A percentile compares a stretch with the other conserved stretches of the same genome.
Conservation (phyloP, 192 early-diverging fungal genomes). For the Backusella morwellensis region DNA sequence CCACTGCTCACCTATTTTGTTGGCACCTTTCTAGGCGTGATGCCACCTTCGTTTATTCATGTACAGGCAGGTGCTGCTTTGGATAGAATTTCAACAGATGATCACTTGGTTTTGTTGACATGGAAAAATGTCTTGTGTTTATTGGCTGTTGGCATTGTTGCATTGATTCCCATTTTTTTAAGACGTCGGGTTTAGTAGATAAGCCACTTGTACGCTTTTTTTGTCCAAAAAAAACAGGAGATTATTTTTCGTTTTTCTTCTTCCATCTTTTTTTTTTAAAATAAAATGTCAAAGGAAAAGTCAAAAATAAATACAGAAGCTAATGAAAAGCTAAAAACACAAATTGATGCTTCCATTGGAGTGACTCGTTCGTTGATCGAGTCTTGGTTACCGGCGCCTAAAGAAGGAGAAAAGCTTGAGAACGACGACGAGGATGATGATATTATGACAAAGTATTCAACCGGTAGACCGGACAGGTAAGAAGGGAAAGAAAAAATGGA, state of each 20-base stretch:
- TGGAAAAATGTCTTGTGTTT: conserved; percentile 46
- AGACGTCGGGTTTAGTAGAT: conserved; percentile 18
- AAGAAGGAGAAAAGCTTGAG: conserved; percentile 34
- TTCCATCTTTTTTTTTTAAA: background rate
- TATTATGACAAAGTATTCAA: conserved; percentile 14
- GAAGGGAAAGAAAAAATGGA: background rate
- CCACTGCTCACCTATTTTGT: conserved; percentile 47
- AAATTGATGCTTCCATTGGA: conserved; percentile 51
- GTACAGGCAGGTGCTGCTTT: conserved; percentile 56
- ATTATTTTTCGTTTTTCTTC: background rate
- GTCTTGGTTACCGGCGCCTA: conserved; percentile 46
- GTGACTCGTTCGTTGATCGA: conserved; percentile 41
- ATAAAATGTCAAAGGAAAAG: conserved; percentile 27
- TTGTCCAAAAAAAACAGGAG: background rate
- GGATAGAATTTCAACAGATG: conserved; percentile 43
- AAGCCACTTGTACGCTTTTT: background rate
- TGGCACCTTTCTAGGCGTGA: conserved; percentile 56
- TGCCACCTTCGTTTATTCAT: conserved; percentile 51
- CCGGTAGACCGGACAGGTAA: conserved; percentile 41
- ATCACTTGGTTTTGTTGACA: conserved; percentile 44
- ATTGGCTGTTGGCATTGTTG: conserved; percentile 40
- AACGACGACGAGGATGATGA: conserved; percentile 30
- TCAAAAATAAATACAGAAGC: conserved; percentile 36
- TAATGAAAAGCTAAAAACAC: conserved; percentile 44
- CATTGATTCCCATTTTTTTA: conserved; percentile 46